phyloP scores from a whole-genome alignment of 495 filamentous ascomycete genomes.

The Aspergillus homomorphus region DNA sequence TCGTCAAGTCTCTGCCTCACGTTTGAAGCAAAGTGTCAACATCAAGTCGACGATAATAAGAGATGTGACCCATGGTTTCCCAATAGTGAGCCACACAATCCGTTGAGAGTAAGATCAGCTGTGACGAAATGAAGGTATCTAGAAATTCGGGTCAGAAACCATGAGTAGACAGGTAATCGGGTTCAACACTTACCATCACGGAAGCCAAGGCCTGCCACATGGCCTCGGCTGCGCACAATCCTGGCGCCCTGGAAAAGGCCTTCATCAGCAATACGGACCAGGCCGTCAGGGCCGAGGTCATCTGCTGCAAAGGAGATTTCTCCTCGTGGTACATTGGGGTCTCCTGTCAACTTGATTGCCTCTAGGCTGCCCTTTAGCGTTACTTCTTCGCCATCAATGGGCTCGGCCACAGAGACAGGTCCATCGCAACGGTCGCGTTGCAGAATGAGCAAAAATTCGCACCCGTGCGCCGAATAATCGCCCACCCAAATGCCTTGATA shows the following conservation, averaged over 20 bases:
- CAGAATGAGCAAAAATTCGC: slow-evolving; percentile 78
- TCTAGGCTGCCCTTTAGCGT: slow-evolving; percentile 57
- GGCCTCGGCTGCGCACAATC: slow-evolving; percentile 71
- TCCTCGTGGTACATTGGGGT: slow-evolving; percentile 82
- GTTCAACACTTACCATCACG: slow-evolving; percentile 55
- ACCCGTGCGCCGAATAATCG: slow-evolving; percentile 83
- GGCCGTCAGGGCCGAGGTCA: slow-evolving; percentile 65
- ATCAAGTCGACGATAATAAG: slow-evolving; percentile 74
- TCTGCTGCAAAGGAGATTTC: slow-evolving; percentile 75
- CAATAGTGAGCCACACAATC: slow-evolving; percentile 81
- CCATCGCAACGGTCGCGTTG: slow-evolving; percentile 53
- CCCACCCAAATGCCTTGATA: slow-evolving; percentile 90
- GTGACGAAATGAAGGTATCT: slow-evolving; percentile 71
- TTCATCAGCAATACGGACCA: slow-evolving; percentile 60
- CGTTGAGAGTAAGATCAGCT: slow-evolving; percentile 76
- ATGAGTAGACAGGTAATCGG: neutral
- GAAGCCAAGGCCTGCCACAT: slow-evolving; percentile 72
- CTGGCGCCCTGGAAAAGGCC: slow-evolving; percentile 67
- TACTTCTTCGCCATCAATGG: slow-evolving; percentile 8
- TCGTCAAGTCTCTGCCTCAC: slow-evolving; percentile 14
- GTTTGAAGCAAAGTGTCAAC: slow-evolving; percentile 73
- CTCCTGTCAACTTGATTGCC: slow-evolving; percentile 87
- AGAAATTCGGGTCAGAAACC: slow-evolving; percentile 2
- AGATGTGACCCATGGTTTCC: slow-evolving; percentile 74
- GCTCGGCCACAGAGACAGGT: slow-evolving; percentile 5